phyloP scores from a whole-genome alignment of 768 basidiomycete genomes.

The Collybia mongolica region DNA sequence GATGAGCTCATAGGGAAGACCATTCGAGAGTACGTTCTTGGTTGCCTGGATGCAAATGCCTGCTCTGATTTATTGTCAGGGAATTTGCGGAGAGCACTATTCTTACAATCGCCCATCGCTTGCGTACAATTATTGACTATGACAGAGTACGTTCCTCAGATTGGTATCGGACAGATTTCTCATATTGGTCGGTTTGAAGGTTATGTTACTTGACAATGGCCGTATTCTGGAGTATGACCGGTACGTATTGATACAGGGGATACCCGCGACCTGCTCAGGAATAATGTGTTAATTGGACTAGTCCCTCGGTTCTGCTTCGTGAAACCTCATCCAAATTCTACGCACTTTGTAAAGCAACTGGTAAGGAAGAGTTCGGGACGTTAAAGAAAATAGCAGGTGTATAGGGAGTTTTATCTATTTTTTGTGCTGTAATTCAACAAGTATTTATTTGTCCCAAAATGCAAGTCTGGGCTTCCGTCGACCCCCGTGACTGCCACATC shows the following conservation, averaged over 20 bases:
- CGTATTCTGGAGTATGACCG: slow-evolving; percentile 75
- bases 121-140: slow-evolving; percentile 81
- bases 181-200: slow-evolving; percentile 63
- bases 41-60: no score
- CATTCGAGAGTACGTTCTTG: slow-evolving; percentile 61
- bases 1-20: slow-evolving; percentile 85
- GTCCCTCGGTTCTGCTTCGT: slow-evolving; percentile 54
- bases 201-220: slow-evolving; percentile 78
- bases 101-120: slow-evolving; percentile 77
- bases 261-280: not conserved
- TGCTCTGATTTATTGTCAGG: slow-evolving; percentile 26
- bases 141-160: slow-evolving; percentile 54
- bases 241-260: slow-evolving; percentile 22
- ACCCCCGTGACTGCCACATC: no score
- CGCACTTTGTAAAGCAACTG: slow-evolving; percentile 70
- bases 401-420: slow-evolving; percentile 7
- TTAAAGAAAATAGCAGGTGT: slow-evolving; percentile 67
- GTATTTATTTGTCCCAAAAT: no score
- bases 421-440: no score
- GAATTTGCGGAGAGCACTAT: slow-evolving; percentile 82
- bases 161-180: not conserved
- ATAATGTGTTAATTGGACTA: slow-evolving; percentile 14
- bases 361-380: slow-evolving; percentile 65
- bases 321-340: slow-evolving; percentile 63
- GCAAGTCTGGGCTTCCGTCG: no score